These are phyloP conservation scores for Venturiaceae sp. DNA, from an alignment of 2,329 filamentous ascomycete genomes.

Conservation along the genomic window DNA sequence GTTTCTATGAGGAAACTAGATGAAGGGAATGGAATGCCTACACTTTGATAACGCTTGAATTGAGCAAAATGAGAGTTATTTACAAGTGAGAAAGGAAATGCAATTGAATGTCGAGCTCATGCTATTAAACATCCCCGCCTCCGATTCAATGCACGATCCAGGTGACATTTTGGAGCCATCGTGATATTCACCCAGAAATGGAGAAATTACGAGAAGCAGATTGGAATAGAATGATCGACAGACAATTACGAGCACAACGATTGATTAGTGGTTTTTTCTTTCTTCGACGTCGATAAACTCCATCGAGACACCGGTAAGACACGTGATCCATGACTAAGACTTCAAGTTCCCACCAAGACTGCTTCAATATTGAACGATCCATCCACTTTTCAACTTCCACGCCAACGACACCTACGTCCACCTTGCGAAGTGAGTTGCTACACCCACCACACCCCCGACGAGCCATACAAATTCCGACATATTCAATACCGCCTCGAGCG, in stretches of 20 bases:
- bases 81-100: neutral
- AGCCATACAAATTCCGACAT: neutral
- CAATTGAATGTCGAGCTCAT: neutral
- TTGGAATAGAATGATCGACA: too few species aligned
- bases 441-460: neutral
- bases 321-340: too few species aligned
- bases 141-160: neutral
- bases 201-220: too few species aligned
- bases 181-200: too few species aligned
- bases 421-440: neutral
- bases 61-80: neutral
- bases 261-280: too few species aligned
- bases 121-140: neutral
- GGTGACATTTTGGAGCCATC: neutral
- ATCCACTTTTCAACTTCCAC: neutral
- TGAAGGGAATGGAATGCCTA: too few species aligned
- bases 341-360: neutral
- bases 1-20: neutral
- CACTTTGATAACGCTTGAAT: too few species aligned
- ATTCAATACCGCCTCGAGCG: constrained; percentile 10
- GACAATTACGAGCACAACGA: too few species aligned
- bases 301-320: too few species aligned
- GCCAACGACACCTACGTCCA: neutral
- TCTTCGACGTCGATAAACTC: too few species aligned
- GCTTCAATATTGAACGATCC: neutral